These are phyloP conservation scores for Austroboletus niveus DNA, from an alignment of 1,284 basidiomycete genomes.

Conservation along the genomic window DNA sequence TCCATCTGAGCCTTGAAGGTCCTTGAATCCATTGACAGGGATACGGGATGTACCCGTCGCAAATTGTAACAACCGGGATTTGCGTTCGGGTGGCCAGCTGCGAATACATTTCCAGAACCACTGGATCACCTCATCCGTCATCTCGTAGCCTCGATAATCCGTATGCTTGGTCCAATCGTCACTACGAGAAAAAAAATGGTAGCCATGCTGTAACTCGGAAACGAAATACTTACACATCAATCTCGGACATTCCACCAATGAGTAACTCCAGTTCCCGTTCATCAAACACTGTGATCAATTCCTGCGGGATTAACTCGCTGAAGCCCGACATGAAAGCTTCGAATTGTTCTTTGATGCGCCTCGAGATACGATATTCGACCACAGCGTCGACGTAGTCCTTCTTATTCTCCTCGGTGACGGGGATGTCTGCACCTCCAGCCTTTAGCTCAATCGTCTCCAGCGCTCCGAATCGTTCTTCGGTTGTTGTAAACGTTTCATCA, in stretches of 20 bases:
- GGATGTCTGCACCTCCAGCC: conserved; percentile 73
- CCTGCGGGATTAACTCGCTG: conserved; percentile 92
- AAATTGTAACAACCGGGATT: conserved; percentile 87
- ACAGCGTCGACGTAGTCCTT: conserved; percentile 90
- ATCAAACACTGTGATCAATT: conserved; percentile 93
- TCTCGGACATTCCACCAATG: conserved; percentile 96
- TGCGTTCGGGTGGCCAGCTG: conserved; percentile 91
- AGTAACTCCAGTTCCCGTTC: conserved; percentile 91
- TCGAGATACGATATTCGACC: conserved; percentile 89
- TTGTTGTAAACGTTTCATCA: conserved; percentile 87
- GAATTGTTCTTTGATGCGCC: conserved; percentile 92
- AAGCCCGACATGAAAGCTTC: conserved; percentile 95
- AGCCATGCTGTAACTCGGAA: not conserved
- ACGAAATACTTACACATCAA: conserved; percentile 70
- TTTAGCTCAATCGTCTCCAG: conserved; percentile 89
- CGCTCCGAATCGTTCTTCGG: conserved; percentile 93
- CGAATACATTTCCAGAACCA: conserved; percentile 98
- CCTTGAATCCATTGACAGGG: conserved; percentile 93
- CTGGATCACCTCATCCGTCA: conserved; percentile 86
- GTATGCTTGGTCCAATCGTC: conserved; percentile 80
- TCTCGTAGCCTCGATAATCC: conserved; percentile 71
- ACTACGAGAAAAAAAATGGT: conserved; percentile 31
- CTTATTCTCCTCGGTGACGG: conserved; percentile 94
- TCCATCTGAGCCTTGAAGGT: conserved; percentile 91
- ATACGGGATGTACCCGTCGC: conserved; percentile 92